Evolutionary conservation across 768 basidiomycete species (phyloP), one percentile per base, ranked within the genome.

Genomic region (Leccinum sublutescens): DNA sequence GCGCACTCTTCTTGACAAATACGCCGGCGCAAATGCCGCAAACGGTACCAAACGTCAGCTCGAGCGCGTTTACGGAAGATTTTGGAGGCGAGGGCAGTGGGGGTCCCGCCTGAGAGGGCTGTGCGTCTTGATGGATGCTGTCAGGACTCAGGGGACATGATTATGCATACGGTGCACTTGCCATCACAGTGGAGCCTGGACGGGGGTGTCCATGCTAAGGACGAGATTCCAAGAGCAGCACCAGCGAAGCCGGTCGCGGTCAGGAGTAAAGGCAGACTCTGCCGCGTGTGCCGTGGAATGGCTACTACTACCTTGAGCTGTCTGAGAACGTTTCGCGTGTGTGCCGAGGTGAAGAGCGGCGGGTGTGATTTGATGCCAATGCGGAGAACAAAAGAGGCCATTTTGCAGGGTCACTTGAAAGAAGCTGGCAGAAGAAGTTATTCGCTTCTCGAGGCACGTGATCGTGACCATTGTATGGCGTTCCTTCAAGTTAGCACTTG

Each of bases 1-100:
- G 91, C 8, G 88, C 84, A n/a, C 96, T 95, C 73, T 96, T 98
- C 76, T 97, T 98, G 65, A 96, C 79, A 69, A 98, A 98, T 0
- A 98, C 81, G 0, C 96, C 96, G 0, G 93, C 86, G 67, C 93
- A 97, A 45, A 98, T 70, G 0, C 96, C 96, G 57, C 87, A 84
- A 0, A 91, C 86, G 5, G 93, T 91, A 11, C 96, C 96, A 70
- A 98, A 98, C 0, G 86, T 79, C 27, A 98, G 83, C 64, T 96
- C 88, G 68, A 88, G 88, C 19, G 85, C 58, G 56, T 86, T 91
- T n/a, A 97, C 78, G 1, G 85, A 80, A n/a, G 93, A 94, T 49
- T 74, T 64, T 2, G 89, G 89, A 3, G 81, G 86, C 14, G 85
- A 82, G 0, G 70, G 60, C 11, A 69, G 56, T 17, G 59, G 14